Conservation (phyloP, 2,329 filamentous ascomycete genomes). For the Didymosphaeria variabile region DNA sequence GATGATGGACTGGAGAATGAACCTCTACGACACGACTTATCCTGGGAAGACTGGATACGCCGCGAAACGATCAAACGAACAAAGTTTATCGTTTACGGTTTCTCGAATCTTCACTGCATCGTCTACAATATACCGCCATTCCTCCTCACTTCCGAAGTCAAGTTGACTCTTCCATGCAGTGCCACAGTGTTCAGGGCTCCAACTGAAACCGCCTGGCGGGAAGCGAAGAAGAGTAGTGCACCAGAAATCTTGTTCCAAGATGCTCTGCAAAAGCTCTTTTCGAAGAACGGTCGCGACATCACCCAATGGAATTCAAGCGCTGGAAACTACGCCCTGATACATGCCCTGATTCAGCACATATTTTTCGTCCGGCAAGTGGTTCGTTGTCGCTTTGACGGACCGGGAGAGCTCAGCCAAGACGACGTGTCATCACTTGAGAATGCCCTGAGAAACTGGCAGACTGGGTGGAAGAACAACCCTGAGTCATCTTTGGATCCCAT, state of each 20-base stretch:
- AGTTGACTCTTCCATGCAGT: constrained; percentile 63
- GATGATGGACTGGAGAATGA: constrained; percentile 64
- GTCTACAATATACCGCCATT: constrained; percentile 69
- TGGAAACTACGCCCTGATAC: constrained; percentile 76
- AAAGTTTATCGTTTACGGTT: constrained; percentile 65
- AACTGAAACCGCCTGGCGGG: constrained; percentile 60
- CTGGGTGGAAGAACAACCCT: constrained; percentile 51
- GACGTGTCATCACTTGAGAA: constrained; percentile 56
- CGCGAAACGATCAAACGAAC: constrained; percentile 63
- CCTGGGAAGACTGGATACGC: constrained; percentile 63
- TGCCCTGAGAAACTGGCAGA: constrained; percentile 54
- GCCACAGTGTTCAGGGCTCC: constrained; percentile 65
- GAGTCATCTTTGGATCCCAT: constrained; percentile 59
- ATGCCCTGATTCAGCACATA: constrained; percentile 76
- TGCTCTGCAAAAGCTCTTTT: constrained; percentile 46
- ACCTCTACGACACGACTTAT: constrained; percentile 64
- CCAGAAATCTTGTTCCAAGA: constrained; percentile 43
- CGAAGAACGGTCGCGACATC: constrained; percentile 41
- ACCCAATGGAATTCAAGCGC: constrained; percentile 43
- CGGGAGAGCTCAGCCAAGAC: constrained; percentile 43
- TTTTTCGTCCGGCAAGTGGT: constrained; percentile 69
- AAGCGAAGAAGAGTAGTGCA: constrained; percentile 34
- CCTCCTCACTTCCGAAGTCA: constrained; percentile 64
- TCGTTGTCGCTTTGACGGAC: constrained; percentile 43
- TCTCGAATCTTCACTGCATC: constrained; percentile 69